Conservation (phyloP, 768 basidiomycete species). For the Boletus sensibilis region DNA sequence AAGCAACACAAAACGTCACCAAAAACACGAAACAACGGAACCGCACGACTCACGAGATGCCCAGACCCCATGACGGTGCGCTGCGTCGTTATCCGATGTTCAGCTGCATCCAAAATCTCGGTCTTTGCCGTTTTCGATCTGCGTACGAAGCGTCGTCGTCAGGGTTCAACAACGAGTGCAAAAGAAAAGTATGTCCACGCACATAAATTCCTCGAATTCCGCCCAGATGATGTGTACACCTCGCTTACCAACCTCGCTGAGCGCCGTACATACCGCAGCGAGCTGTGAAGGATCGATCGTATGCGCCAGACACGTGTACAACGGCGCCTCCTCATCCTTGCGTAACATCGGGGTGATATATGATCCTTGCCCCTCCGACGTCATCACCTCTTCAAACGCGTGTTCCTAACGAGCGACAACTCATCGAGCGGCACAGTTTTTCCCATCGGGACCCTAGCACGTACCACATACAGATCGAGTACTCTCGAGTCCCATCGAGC, state of each 20-base stretch:
- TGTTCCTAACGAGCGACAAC: constrained; percentile 16
- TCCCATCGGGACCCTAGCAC: not conserved
- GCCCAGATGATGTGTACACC: constrained; percentile 33
- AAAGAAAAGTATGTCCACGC: not conserved
- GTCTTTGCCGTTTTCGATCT: constrained; percentile 28
- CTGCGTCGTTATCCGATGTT: constrained; percentile 19
- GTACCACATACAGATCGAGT: constrained; percentile 25
- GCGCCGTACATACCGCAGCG: constrained; percentile 14
- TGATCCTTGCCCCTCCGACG: constrained; percentile 4
- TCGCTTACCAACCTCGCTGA: constrained; percentile 8
- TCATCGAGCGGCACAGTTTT: not conserved
- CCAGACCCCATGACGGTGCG: constrained; percentile 28
- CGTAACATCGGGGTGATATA: constrained; percentile 24
- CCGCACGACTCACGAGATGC: constrained; percentile 24
- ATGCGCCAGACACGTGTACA: constrained; percentile 27
- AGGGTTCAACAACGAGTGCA: not conserved
- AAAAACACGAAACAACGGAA: not conserved
- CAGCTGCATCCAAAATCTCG: constrained; percentile 31
- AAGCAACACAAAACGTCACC: not conserved
- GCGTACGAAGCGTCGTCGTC: not conserved
- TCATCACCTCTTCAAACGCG: constrained; percentile 23
- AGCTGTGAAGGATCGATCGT: constrained; percentile 27
- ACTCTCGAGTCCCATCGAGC: constrained; percentile 25
- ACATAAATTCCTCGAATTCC: constrained; percentile 33
- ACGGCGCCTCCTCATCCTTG: constrained; percentile 30